These are phyloP conservation scores for Candida silvatica DNA, from an alignment of 805 yeast genomes.

Conservation along the genomic window DNA sequence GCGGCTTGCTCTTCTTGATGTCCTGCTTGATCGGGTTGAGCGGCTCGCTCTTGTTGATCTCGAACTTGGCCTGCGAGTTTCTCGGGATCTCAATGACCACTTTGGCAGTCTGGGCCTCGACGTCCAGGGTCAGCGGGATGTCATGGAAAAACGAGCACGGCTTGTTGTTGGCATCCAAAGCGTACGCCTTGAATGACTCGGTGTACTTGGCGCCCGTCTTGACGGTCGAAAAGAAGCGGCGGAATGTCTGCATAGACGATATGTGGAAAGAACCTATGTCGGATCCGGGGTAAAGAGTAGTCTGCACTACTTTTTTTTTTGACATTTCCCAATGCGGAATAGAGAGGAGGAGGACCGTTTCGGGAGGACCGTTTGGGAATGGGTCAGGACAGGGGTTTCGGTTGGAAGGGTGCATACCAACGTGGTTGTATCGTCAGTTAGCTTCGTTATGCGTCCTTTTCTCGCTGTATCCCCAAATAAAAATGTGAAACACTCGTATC, in stretches of 20 bases:
- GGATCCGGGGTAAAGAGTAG: no score
- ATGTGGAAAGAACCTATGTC: no score
- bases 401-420: no score
- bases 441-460: no score
- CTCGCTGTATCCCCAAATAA: no score
- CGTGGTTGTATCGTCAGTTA: no score
- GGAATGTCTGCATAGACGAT: no score
- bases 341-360: neutral
- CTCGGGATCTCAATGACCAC: conserved; percentile 75
- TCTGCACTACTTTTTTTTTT: neutral
- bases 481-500: no score
- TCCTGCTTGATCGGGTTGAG: conserved; percentile 82
- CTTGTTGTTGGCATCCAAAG: conserved; percentile 29
- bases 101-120: conserved; percentile 35
- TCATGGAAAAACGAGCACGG: conserved; percentile 67
- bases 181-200: conserved; percentile 33
- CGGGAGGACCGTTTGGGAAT: no score
- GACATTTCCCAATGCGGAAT: neutral
- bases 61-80: conserved; percentile 81
- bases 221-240: conserved; percentile 11
- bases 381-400: no score
- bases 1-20: conserved; percentile 52
- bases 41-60: conserved; percentile 46
- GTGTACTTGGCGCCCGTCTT: conserved; percentile 31
- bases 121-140: conserved; percentile 46